A percentile compares a stretch with the other conserved stretches of the same genome.
These are phyloP conservation scores for Neonothopanus nambi DNA, from an alignment of 1,284 basidiomycete genomes.

Conservation along the genomic window DNA sequence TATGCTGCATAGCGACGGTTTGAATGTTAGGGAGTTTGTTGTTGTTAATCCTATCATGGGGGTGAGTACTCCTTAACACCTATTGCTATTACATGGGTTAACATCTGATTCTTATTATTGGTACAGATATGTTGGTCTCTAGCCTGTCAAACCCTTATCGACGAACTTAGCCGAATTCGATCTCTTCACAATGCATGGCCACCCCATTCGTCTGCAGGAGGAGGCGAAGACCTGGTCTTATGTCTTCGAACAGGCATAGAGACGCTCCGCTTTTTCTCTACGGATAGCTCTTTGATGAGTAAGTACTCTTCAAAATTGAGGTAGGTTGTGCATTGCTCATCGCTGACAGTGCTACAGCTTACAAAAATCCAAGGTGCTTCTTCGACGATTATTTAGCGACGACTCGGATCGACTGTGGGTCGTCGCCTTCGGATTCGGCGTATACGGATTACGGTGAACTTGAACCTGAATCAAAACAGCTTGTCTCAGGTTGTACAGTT, in stretches of 20 bases:
- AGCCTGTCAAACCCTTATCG: constrained; percentile 42
- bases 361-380: constrained; percentile 34
- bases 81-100: constrained; percentile 7
- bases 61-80: constrained; percentile 31
- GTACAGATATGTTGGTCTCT: constrained; percentile 46
- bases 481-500: too few species aligned
- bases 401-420: too few species aligned
- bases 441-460: too few species aligned
- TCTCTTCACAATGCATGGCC: constrained; percentile 29
- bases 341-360: constrained; percentile 37
- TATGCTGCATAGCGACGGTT: constrained; percentile 37
- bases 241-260: constrained; percentile 35
- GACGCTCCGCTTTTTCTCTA: constrained; percentile 37
- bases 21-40: constrained; percentile 36
- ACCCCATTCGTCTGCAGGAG: constrained; percentile 15
- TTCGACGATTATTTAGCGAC: background rate
- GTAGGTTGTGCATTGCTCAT: constrained; percentile 14
- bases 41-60: constrained; percentile 49
- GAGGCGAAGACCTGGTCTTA: constrained; percentile 37
- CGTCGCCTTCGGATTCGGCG: too few species aligned
- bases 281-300: constrained; percentile 41
- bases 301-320: constrained; percentile 25
- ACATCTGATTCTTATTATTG: constrained; percentile 10
- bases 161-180: constrained; percentile 40
- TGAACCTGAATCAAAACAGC: too few species aligned